These are phyloP conservation scores for Moniliella sp. DNA, from an alignment of 1,284 basidiomycete species.

Conservation along the genomic window DNA sequence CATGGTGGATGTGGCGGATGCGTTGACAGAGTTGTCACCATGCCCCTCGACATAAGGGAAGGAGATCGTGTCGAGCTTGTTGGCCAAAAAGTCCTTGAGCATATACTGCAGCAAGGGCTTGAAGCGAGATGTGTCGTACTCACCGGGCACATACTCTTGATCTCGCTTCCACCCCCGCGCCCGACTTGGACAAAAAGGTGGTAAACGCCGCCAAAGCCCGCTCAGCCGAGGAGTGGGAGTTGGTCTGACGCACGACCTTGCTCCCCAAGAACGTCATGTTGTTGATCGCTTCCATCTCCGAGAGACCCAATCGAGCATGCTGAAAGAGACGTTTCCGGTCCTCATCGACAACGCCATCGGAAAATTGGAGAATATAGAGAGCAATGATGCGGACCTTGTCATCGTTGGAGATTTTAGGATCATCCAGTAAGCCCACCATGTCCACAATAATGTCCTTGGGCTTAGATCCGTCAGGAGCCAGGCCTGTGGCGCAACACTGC, in stretches of 20 bases:
- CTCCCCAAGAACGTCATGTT: constrained; percentile 62
- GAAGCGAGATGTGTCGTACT: constrained; percentile 84
- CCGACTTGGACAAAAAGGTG: constrained; percentile 40
- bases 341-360: constrained; percentile 91
- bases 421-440: constrained; percentile 87
- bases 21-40: too few relatives aligned
- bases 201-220: constrained; percentile 12
- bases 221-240: too few relatives aligned
- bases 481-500: constrained; percentile 41
- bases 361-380: constrained; percentile 77
- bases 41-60: constrained; percentile 97
- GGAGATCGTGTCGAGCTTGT: constrained; percentile 51
- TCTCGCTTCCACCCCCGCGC: too few relatives aligned
- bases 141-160: constrained; percentile 50
- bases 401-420: constrained; percentile 43
- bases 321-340: constrained; percentile 82
- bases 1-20: background rate
- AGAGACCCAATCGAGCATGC: constrained; percentile 67
- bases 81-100: constrained; percentile 65
- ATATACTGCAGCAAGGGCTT: constrained; percentile 66
- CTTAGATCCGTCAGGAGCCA: constrained; percentile 24
- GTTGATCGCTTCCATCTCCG: constrained; percentile 85
- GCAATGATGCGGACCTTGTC: constrained; percentile 95
- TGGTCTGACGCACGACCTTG: constrained; percentile 50
- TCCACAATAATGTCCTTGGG: constrained; percentile 56